Evolutionary conservation across 345 rosid species (phyloP), one percentile per base, ranked within the genome.

Genomic region (Populus pruinosa): DNA sequence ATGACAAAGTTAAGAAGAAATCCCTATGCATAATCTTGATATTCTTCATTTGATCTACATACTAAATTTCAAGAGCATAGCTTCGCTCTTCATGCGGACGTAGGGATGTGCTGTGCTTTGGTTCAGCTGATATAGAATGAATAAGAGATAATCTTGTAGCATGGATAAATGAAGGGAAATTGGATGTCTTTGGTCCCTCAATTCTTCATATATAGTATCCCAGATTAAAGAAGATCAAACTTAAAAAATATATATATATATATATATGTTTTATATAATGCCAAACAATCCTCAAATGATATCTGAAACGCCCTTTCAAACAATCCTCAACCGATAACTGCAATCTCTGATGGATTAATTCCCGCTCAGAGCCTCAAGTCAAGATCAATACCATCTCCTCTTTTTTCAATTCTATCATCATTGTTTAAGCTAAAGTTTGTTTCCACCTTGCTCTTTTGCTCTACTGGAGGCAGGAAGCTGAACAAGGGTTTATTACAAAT

Each of bases 361-460:
- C 66, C 39, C 38, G 36, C 6, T 73, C 76, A 91, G 56, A 91
- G 87, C 86, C 83, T 86, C 29, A 90, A 83, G 70, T 83, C 85
- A 33, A 91, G 92, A 85, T 91, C 96, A 81, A 90, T 84, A 61
- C 72, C 85, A 64, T 88, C 91, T 76, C 49, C 74, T 59, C 53
- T 78, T 67, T 77, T 55, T 76, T 86, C 91, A 78, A 39, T 29
- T 79, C 72, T 86, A 44, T 84, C 87, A 50, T 84, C 87, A 11
- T 61, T 74, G 74, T 67, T 79, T 25, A 85, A 70, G 80, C 87
- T 33, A 36, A 83, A 65, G n/a, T 76, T 62, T 66, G 77, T 82
- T 71, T 87, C 88, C 55, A 78, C 77, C 72, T 56, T 62, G 16
- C 35, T 69, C 43, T 61, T 75, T 55, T 77, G 81, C 76, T 87